Base-by-base conservation (phyloP, 257 asterid genomes). In the Galeopsis tetrahit region DNA sequence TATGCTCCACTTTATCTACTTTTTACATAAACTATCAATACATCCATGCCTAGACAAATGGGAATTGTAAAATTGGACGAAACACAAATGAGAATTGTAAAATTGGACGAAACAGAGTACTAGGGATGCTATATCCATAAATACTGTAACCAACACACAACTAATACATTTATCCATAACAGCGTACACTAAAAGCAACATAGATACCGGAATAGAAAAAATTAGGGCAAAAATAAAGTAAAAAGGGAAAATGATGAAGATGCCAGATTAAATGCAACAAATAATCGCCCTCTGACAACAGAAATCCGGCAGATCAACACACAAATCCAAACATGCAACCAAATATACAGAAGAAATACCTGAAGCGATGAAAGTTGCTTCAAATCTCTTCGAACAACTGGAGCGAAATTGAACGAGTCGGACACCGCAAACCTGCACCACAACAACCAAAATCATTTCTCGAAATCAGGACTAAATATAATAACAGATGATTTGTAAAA, bases 371-470 rank as follows among this genome's bases (percentile, higher is more conserved):
- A 9, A 43, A 66, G 11, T 6, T 32, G 35, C 11, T 0, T 66
- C 71, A 31, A 68, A 51, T 70, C 73, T n/a, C 81, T 49, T 33
- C 17, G 69, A 11, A 21, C 0, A 56, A 63, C 11, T 4, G 52
- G 44, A 55, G 14, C 14, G 10, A 14, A 71, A 39, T 17, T 43
- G n/a, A 53, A 68, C 64, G 36, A 62, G 13, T 6, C 63, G 21
- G 8, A 48, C 80, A 39, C 79, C 81, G 17, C 55, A 64, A 72
- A 28, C 83, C 83, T 69, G 79, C 75, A 82, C 15, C 31, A 58
- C n/a, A 60, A 48, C 62, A 40, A 31, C 59, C 46, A 61, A 40
- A 72, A 39, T 44, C 14, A 73, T 42, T 17, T 6, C 17, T 7
- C 11, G 6, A 49, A 77, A 43, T 15, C 39, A 64, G 38, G 0